Base-by-base conservation (phyloP, 257 asterid genomes). In the Cinchona pubescens region DNA sequence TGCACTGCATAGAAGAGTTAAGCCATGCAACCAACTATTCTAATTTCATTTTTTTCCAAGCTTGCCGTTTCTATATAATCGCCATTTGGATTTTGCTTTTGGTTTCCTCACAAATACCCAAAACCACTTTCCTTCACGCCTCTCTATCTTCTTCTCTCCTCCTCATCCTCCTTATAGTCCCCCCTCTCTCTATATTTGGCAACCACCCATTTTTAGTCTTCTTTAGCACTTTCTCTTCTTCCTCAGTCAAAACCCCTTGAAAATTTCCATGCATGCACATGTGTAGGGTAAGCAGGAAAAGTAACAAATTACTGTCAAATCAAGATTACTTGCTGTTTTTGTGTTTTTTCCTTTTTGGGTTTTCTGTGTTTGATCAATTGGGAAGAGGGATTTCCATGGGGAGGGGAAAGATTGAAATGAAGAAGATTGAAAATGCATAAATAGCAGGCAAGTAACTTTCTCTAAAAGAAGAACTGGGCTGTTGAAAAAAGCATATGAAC, bases 401-500 rank as follows among this genome's bases (percentile, higher is more conserved):
- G 55, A 78, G 95, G 67, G 96, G 97, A 0, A 92, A 88, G 65
- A 90, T 92, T 45, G 97, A 92, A 64, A 92, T 92, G 16, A 89
- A 89, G 80, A 87, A 88, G 83, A 92, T 90, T 29, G 97, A 92
- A 84, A 86, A 92, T 83, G 84, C 88, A n/a, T n/a, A 12, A 92
- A 85, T 71, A 88, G 89, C 83, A 83, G 97, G 58, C 96, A 92
- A 72, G 96, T 90, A 0, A 92, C 96, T 0, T 92, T 92, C 78
- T 89, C 96, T 1, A 92, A 90, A 85, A 82, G 97, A 74, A 78
- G 96, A 4, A 75, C 80, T 23, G 96, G 97, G 2, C 72, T 92
- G 76, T 74, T 90, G 59, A 92, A 92, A 87, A 92, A 92, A 83
- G 97, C 97, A 0, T 34, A 75, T 67, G 97, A 92, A 82, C 93